These are phyloP conservation scores for Beauveria medogensis DNA, from an alignment of 2,329 filamentous ascomycete genomes.

Conservation along the genomic window DNA sequence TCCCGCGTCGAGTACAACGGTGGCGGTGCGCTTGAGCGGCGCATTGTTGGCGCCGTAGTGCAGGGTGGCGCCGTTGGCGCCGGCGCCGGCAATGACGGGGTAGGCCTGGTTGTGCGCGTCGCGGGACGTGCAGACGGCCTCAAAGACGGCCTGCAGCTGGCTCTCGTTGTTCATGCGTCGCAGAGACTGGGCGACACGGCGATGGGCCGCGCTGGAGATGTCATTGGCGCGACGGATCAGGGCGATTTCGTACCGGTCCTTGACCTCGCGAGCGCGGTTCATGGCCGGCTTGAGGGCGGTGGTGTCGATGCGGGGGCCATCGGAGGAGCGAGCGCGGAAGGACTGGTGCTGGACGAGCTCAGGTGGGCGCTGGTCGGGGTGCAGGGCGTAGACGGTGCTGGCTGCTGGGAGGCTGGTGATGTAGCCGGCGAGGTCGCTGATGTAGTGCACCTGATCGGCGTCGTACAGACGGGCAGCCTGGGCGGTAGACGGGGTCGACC, in stretches of 20 bases:
- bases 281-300: constrained; percentile 59
- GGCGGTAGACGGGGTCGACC: constrained; percentile 49
- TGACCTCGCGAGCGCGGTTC: constrained; percentile 71
- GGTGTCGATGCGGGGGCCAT: constrained; percentile 36
- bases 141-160: constrained; percentile 73
- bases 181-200: constrained; percentile 59
- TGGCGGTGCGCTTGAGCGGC: constrained; percentile 57
- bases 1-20: constrained; percentile 80
- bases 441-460: constrained; percentile 62
- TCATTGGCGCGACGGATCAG: constrained; percentile 74
- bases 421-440: constrained; percentile 41
- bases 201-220: constrained; percentile 71
- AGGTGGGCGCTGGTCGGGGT: constrained; percentile 35
- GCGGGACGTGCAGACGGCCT: constrained; percentile 60
- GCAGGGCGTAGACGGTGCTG: constrained; percentile 38
- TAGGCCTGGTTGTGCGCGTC: constrained; percentile 78
- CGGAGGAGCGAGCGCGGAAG: constrained; percentile 29
- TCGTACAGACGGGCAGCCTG: constrained; percentile 57
- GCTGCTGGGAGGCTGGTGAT: constrained; percentile 34
- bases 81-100: constrained; percentile 77
- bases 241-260: constrained; percentile 77
- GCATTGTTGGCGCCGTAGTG: constrained; percentile 82
- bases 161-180: constrained; percentile 64
- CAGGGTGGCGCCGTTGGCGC: constrained; percentile 72
- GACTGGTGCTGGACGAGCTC: constrained; percentile 9